Evolutionary conservation across 352 stramenopile species (phyloP), one percentile per base, ranked within the genome.

Genomic region (Phytopythium cucurbitacearum): DNA sequence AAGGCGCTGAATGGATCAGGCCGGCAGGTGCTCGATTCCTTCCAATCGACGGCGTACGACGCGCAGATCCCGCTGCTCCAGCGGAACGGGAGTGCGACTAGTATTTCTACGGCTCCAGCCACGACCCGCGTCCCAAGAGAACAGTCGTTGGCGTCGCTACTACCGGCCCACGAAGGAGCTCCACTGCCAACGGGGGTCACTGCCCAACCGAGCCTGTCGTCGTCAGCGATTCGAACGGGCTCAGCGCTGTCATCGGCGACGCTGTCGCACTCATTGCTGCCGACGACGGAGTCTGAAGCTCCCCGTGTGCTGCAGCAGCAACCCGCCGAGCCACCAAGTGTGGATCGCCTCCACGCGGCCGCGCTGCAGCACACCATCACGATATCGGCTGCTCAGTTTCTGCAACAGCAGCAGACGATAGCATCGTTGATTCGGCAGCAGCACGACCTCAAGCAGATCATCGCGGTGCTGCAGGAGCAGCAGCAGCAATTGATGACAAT

Each of bases 391-490:
- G 65, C 75, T 40, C 83, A 91, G 62, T 93, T 83, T 48, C 53
- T 89, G 40, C 79, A 90, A 48, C 83, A 93, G 62, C 78, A 93
- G 51, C 71, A 90, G 53, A 91, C 76, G n/a, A 89, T 93, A 40
- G 76, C 83, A 1, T 83, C 76, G 48, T 65, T 93, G 13, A 90
- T 91, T 52, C 78, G 73, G 13, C 80, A 93, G 61, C 83, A 93
- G 44, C 74, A 88, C 47, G 80, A 91, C 51, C 64, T 93, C n/a
- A 93, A 93, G 67, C 78, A 91, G 53, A 70, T 93, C 46, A 82
- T 93, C 15, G 66, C 59, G 9, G 65, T 91, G 28, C 67, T 93
- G 32, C 80, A 89, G 16, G 76, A 90, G 48, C 83, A 93, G 51
- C 80, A 91, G 53, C 80, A 87, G 21, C 78, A 91, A 45, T 65